These are phyloP conservation scores for Globisporangium radiosum DNA, from an alignment of 352 stramenopile species.

Conservation along the genomic window DNA sequence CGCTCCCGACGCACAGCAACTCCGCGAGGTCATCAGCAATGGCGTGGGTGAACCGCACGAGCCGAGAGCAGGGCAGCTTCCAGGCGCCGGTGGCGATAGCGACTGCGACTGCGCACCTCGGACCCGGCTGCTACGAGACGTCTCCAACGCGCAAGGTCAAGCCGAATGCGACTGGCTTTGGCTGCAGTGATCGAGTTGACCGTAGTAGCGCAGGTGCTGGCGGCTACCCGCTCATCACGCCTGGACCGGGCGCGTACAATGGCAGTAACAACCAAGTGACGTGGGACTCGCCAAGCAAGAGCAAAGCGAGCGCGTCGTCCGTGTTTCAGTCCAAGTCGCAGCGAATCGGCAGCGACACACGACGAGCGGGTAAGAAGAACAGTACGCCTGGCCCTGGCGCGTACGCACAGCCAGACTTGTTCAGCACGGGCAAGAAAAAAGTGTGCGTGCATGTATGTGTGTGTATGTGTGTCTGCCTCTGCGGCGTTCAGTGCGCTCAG, in stretches of 20 bases:
- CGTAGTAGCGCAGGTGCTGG: conserved; percentile 24
- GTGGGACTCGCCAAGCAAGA: conserved; percentile 55
- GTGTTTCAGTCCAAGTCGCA: conserved; percentile 51
- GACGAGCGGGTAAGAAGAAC: conserved; percentile 17
- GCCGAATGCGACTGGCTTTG: conserved; percentile 56
- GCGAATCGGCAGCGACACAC: conserved; percentile 10
- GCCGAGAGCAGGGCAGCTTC: conserved; percentile 41
- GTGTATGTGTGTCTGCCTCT: neutral
- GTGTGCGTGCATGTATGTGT: neutral
- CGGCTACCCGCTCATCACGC: conserved; percentile 37
- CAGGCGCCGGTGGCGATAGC: conserved; percentile 10
- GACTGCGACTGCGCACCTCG: conserved; percentile 28
- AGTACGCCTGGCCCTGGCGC: conserved; percentile 54
- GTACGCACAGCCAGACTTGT: conserved; percentile 47
- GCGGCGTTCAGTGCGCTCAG: too few relatives aligned
- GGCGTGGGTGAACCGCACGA: conserved; percentile 73
- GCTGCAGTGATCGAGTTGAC: conserved; percentile 39
- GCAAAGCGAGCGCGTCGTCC: conserved; percentile 32
- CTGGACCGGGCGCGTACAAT: conserved; percentile 45
- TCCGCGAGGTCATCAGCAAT: conserved; percentile 16
- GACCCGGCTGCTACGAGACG: conserved; percentile 59
- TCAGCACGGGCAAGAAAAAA: conserved; percentile 41
- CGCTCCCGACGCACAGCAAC: too few relatives aligned
- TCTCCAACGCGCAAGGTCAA: conserved; percentile 25
- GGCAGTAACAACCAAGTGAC: conserved; percentile 25